These are phyloP conservation scores for Scenedesmus sp. DNA, from an alignment of 163 green algal genomes.

Conservation along the genomic window DNA sequence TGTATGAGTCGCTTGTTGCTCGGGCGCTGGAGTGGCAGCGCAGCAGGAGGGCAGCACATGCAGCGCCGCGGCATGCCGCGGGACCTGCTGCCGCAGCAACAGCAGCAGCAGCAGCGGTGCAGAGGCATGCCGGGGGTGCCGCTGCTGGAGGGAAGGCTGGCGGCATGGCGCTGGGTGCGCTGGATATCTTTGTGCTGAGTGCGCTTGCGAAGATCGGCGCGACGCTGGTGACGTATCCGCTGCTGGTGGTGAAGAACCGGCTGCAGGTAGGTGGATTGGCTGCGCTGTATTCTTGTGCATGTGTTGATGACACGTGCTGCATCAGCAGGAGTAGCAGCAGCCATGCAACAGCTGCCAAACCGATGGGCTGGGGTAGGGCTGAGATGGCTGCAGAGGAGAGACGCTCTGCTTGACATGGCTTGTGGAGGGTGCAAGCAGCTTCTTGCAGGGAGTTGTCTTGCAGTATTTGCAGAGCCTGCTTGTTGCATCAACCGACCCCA, in stretches of 20 bases:
- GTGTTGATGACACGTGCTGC: background rate
- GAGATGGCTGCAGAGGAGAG: background rate
- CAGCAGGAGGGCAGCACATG: background rate
- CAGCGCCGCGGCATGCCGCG: background rate
- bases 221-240: constrained; percentile 89
- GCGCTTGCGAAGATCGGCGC: constrained; percentile 89
- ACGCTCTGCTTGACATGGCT: background rate
- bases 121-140: constrained; percentile 3
- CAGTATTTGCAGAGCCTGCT: background rate
- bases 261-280: constrained; percentile 64
- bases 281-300: background rate
- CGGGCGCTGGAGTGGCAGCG: constrained; percentile 56
- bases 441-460: background rate
- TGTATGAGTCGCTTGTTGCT: constrained; percentile 89
- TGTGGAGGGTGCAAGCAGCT: background rate
- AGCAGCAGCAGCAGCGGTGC: constrained; percentile 25
- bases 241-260: constrained; percentile 87
- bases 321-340: background rate
- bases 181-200: constrained; percentile 82
- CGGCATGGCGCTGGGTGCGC: constrained; percentile 52
- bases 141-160: background rate
- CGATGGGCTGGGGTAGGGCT: background rate
- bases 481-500: background rate
- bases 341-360: background rate
- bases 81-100: background rate